Evolutionary conservation across 2,329 filamentous ascomycete species (phyloP).

Genomic region (Aspergillus aculeatus): DNA sequence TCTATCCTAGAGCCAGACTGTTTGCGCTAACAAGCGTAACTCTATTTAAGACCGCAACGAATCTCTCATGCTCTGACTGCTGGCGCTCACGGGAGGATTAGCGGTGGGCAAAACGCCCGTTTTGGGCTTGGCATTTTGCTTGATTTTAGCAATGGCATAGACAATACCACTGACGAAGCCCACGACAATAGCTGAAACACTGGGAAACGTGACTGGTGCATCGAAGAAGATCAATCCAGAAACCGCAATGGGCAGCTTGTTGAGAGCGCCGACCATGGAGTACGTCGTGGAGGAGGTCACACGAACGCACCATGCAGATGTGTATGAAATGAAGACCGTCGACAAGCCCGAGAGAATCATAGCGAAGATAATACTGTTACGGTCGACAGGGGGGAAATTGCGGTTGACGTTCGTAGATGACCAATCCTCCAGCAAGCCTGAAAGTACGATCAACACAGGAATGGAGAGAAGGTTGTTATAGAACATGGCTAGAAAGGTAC

Average conservation of each 20-base stretch:
- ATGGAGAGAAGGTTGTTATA: constrained; percentile 99
- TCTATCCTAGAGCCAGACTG: neutral
- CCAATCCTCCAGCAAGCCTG: constrained; percentile 88
- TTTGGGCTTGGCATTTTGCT: constrained; percentile 68
- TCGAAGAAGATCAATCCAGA: constrained; percentile 94
- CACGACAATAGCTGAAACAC: constrained; percentile 84
- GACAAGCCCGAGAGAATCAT: constrained; percentile 94
- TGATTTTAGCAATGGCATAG: constrained; percentile 82
- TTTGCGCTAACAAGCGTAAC: neutral
- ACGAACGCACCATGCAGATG: constrained; percentile 97
- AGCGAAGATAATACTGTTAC: constrained; percentile 76
- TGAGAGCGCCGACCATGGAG: constrained; percentile 96
- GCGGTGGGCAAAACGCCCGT: constrained; percentile 66
- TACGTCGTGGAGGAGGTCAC: constrained; percentile 97
- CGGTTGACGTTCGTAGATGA: constrained; percentile 74
- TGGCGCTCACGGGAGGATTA: constrained; percentile 78
- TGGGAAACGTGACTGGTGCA: constrained; percentile 86
- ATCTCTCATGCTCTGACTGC: constrained; percentile 86
- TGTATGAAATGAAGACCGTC: constrained; percentile 98
- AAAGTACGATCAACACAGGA: constrained; percentile 79
- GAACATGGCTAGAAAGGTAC: constrained; percentile 75
- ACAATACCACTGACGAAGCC: constrained; percentile 92
- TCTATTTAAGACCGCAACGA: constrained; percentile 65
- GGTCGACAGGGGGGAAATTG: constrained; percentile 83
- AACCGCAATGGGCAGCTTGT: constrained; percentile 94